Base-by-base conservation (phyloP, 2,329 filamentous ascomycete genomes). In the Verticillium albo-atrum region DNA sequence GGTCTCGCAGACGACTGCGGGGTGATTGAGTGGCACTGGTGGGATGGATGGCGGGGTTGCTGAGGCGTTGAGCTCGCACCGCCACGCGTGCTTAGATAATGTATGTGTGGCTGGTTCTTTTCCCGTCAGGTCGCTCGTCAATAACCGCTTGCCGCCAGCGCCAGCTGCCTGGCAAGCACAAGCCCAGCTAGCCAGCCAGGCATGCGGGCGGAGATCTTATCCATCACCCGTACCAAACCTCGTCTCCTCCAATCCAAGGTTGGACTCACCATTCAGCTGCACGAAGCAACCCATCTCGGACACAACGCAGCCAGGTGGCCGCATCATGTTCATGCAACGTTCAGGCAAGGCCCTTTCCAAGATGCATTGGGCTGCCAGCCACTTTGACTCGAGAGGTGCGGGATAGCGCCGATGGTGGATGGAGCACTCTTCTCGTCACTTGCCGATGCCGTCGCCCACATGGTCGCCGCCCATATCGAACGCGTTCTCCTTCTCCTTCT, bases 11-110 rank as follows among this genome's bases (percentile, higher is more conserved):
- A 55, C 55, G 60, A 63, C 60, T 62, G 61, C 61, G 60, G 61
- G 61, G 61, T 47, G 42, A 20, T 63, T 62, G 57, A 56, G 51
- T 61, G n/a, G 25, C 25, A 20, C 30, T n/a, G 26, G 20, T 15
- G 25, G 20, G 14, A 34, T 60, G 23, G 37, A 60, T 63, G 61
- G 61, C 55, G 61, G 61, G 61, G 61, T 60, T 62, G n/a, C 42
- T 47, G 42, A 47, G 42, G 42, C 42, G 42, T 47, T 12, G 20
- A 25, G 42, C 42, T 47, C 14, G 42, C 42, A 47, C 42, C n/a
- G 42, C 42, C 42, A 23, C n/a, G 7, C 14, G 9, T 47, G 42
- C n/a, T 47, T 47, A 47, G n/a, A 6, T 47, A 47, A 23, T 10
- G 30, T 14, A 32, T 32, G 30, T 32, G 30, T 32, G 30, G 30